Conservation (phyloP, 116 monocot genomes). For the Posidonia oceanica region DNA sequence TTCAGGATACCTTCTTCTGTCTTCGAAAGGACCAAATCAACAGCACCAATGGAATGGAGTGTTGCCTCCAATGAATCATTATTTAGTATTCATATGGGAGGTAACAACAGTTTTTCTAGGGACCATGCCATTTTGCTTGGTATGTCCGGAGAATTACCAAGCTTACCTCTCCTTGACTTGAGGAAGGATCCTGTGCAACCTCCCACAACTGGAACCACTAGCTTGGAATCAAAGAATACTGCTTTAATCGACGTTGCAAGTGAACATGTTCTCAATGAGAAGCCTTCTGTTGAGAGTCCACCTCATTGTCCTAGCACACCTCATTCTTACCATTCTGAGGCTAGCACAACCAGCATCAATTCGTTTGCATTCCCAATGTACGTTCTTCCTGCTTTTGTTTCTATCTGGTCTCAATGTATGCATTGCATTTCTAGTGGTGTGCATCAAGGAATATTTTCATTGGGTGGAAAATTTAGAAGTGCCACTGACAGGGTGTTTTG, state of each 20-base stretch:
- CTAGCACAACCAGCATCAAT: conserved; percentile 31
- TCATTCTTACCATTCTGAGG: conserved; percentile 24
- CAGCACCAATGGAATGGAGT: conserved; percentile 24
- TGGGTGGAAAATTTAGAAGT: background rate
- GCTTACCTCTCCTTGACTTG: conserved; percentile 1
- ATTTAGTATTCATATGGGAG: conserved; percentile 20
- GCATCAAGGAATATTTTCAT: background rate
- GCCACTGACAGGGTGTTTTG: background rate
- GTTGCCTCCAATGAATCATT: conserved; percentile 19
- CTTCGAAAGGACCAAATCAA: conserved; percentile 20
- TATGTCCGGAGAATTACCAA: conserved; percentile 28
- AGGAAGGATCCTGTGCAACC: background rate
- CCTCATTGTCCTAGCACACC: conserved; percentile 9
- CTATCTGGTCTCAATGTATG: too few species aligned
- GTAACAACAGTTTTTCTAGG: conserved; percentile 14
- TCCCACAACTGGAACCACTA: conserved; percentile 2
- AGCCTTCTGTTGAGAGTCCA: background rate
- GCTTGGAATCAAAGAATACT: conserved; percentile 21
- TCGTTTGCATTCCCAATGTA: conserved; percentile 74
- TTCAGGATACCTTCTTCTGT: conserved; percentile 25
- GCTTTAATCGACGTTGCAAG: conserved; percentile 12
- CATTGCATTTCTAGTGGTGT: background rate
- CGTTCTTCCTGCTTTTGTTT: background rate
- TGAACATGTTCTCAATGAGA: conserved; percentile 3
- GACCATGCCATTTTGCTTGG: conserved; percentile 32